A percentile compares a stretch with the other conserved stretches of the same genome.
Conservation (phyloP, 306 rosid genomes). For the Castanospermum australe region DNA sequence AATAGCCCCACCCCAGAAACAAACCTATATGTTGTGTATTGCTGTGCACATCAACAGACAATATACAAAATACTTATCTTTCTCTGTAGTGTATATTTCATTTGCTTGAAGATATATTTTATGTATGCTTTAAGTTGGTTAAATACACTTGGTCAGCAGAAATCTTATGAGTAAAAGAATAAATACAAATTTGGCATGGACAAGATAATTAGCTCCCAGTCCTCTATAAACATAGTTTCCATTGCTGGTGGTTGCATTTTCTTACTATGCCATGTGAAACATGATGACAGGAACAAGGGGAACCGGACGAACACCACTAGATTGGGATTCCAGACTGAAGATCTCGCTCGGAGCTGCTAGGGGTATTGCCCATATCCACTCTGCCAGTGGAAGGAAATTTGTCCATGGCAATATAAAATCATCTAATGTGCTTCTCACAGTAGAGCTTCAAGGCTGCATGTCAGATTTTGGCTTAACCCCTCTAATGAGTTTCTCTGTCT, state of each 20-base stretch:
- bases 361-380: constrained; percentile 83
- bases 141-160: neutral
- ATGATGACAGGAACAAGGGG: constrained; percentile 65
- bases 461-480: constrained; percentile 81
- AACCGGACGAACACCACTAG: constrained; percentile 56
- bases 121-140: neutral
- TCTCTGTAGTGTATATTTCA: neutral
- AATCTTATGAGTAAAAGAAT: neutral
- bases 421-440: constrained; percentile 73
- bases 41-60: neutral
- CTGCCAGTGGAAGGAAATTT: constrained; percentile 64
- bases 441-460: constrained; percentile 61
- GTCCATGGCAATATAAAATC: constrained; percentile 92
- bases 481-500: constrained; percentile 47
- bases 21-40: neutral
- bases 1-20: no score
- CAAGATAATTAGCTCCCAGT: neutral
- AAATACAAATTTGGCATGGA: neutral
- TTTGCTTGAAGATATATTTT: neutral
- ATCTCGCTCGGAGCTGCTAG: constrained; percentile 76
- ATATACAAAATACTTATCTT: neutral
- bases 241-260: neutral
- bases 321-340: constrained; percentile 82
- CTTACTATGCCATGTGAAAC: constrained; percentile 13
- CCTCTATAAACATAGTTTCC: neutral